Evolutionary conservation across 2,329 filamentous ascomycete species (phyloP).

Genomic region (Penicillium sp.): DNA sequence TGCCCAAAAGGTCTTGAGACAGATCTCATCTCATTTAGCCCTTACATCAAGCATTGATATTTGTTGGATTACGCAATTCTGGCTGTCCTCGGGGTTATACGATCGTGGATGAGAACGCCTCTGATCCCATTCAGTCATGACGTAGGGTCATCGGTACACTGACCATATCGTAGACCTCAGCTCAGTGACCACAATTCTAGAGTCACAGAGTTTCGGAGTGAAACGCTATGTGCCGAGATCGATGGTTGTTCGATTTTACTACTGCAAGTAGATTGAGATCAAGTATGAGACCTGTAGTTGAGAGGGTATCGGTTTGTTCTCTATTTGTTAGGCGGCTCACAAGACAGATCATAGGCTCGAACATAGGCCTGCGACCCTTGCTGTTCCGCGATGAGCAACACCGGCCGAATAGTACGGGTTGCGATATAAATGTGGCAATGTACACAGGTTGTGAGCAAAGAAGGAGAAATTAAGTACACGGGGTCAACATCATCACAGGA

Average conservation of each 20-base stretch:
- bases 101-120: too few species aligned
- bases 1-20: too few species aligned
- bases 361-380: neutral
- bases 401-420: neutral
- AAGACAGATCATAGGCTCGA: neutral
- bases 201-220: too few species aligned
- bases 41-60: too few species aligned
- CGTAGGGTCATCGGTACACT: too few species aligned
- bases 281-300: neutral
- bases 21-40: too few species aligned
- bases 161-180: too few species aligned
- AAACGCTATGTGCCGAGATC: neutral
- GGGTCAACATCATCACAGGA: conserved; percentile 2
- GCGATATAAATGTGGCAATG: neutral
- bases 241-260: neutral
- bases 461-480: neutral
- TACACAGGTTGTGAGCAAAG: conserved; percentile 1
- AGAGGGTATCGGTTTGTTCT: neutral
- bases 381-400: neutral
- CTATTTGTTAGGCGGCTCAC: neutral
- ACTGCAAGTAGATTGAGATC: neutral
- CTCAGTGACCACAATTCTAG: too few species aligned
- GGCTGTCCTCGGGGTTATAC: too few species aligned
- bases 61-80: too few species aligned
- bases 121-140: too few species aligned